Conservation (phyloP, 2,329 filamentous ascomycete species). For the Microdochium trichocladiopsis region DNA sequence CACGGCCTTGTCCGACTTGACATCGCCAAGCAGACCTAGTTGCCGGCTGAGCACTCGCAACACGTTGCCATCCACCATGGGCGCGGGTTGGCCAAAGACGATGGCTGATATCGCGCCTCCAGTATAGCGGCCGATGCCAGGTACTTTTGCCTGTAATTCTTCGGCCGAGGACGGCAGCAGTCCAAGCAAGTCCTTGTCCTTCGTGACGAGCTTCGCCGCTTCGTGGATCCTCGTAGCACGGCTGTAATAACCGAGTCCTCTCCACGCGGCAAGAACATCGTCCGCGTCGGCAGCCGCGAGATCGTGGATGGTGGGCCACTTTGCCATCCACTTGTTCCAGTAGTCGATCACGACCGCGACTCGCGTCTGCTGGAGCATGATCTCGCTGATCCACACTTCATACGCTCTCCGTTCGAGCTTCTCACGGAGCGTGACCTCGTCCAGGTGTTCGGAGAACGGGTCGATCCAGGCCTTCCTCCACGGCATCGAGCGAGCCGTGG, state of each 20-base stretch:
- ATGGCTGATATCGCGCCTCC: slow-evolving; percentile 57
- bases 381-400: slow-evolving; percentile 60
- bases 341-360: slow-evolving; percentile 56
- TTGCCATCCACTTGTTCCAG: slow-evolving; percentile 54
- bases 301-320: slow-evolving; percentile 52
- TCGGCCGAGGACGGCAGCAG: slow-evolving; percentile 39
- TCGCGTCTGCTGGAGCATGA: slow-evolving; percentile 62
- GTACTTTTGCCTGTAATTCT: slow-evolving; percentile 41
- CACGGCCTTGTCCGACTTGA: slow-evolving; percentile 45
- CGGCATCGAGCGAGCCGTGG: slow-evolving; percentile 43
- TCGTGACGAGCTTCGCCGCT: slow-evolving; percentile 43
- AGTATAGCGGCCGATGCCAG: slow-evolving; percentile 56
- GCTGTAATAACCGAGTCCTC: slow-evolving; percentile 57
- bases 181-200: slow-evolving; percentile 31
- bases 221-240: slow-evolving; percentile 54
- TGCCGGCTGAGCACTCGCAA: slow-evolving; percentile 53
- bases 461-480: slow-evolving; percentile 54
- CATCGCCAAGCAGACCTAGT: slow-evolving; percentile 47
- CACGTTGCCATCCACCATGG: slow-evolving; percentile 60
- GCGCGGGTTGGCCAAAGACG: slow-evolving; percentile 50
- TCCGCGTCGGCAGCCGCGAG: slow-evolving; percentile 45
- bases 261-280: slow-evolving; percentile 52
- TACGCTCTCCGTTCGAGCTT: slow-evolving; percentile 49
- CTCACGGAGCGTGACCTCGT: slow-evolving; percentile 21
- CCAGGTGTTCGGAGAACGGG: slow-evolving; percentile 13